Conservation (phyloP, 192 early-diverging fungal genomes). For the Backusella mclennaniae region DNA sequence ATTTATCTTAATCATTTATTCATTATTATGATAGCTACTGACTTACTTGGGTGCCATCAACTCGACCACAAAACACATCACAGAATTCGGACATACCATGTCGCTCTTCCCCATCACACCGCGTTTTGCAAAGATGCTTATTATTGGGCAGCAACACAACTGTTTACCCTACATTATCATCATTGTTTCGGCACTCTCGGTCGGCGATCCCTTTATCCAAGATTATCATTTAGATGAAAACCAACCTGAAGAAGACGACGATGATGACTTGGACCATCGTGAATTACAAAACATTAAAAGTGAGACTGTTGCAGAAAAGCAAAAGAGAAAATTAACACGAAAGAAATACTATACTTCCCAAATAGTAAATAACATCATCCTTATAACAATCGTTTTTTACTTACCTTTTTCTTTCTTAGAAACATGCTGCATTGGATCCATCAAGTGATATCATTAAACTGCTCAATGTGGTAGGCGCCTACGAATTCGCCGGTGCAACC, state of each 20-base stretch:
- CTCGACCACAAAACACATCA: constrained; percentile 62
- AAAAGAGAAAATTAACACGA: constrained; percentile 52
- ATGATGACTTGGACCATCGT: constrained; percentile 40
- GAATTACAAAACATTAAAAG: constrained; percentile 58
- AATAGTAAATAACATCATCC: constrained; percentile 29
- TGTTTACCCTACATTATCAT: constrained; percentile 88
- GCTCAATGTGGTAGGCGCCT: constrained; percentile 87
- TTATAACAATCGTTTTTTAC: not conserved
- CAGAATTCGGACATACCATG: constrained; percentile 85
- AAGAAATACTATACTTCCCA: constrained; percentile 75
- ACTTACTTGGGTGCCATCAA: constrained; percentile 77
- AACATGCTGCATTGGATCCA: constrained; percentile 74
- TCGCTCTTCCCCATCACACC: constrained; percentile 90
- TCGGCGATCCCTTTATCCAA: constrained; percentile 91
- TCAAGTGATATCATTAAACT: constrained; percentile 86
- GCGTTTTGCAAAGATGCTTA: constrained; percentile 88
- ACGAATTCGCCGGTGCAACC: constrained; percentile 66
- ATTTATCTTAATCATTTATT: too few species aligned
- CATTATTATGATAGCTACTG: constrained; percentile 45
- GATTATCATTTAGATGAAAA: constrained; percentile 64
- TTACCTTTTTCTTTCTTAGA: constrained; percentile 24
- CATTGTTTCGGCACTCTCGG: constrained; percentile 88
- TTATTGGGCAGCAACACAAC: constrained; percentile 82
- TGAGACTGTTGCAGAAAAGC: constrained; percentile 60
- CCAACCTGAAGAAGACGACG: constrained; percentile 49